Percentiles rank a stretch among this genome's conserved stretches.
phyloP scores from a whole-genome alignment of 257 asterid species.

The Nicotiana benthamiana region DNA sequence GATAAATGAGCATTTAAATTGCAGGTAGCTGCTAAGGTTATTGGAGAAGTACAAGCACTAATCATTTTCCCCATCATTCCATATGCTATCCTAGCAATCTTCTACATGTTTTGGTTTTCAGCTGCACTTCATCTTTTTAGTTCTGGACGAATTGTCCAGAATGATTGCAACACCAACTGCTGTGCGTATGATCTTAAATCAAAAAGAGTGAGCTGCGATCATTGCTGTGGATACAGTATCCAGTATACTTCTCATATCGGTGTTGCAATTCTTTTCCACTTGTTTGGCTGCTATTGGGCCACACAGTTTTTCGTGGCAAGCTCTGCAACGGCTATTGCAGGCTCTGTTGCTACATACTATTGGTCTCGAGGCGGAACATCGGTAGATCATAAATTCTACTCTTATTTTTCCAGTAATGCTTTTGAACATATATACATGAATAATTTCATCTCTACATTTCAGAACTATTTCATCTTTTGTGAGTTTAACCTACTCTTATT shows the following conservation, averaged over 20 bases:
- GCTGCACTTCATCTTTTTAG: constrained; percentile 92
- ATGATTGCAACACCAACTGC: constrained; percentile 74
- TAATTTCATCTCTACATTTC: background rate
- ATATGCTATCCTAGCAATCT: constrained; percentile 61
- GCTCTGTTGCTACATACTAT: constrained; percentile 93
- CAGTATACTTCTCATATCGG: constrained; percentile 69
- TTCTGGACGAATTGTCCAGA: constrained; percentile 72
- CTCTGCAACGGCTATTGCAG: constrained; percentile 85
- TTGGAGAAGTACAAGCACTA: constrained; percentile 92
- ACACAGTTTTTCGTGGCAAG: constrained; percentile 71
- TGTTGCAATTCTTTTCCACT: constrained; percentile 83
- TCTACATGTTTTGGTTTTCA: constrained; percentile 90
- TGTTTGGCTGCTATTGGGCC: constrained; percentile 93
- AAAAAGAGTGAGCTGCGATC: constrained; percentile 66
- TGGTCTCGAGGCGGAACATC: constrained; percentile 88
- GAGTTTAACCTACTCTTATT: background rate
- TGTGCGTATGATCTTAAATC: constrained; percentile 91
- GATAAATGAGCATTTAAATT: constrained; percentile 12
- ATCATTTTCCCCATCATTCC: constrained; percentile 85
- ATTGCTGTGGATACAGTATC: constrained; percentile 86
- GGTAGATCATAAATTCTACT: constrained; percentile 32
- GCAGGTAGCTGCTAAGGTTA: constrained; percentile 99
- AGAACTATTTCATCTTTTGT: background rate
- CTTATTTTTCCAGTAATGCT: background rate
- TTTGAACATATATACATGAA: background rate